These are phyloP conservation scores for Picea sitchensis DNA, from an alignment of 75 land plant species.

Conservation along the genomic window DNA sequence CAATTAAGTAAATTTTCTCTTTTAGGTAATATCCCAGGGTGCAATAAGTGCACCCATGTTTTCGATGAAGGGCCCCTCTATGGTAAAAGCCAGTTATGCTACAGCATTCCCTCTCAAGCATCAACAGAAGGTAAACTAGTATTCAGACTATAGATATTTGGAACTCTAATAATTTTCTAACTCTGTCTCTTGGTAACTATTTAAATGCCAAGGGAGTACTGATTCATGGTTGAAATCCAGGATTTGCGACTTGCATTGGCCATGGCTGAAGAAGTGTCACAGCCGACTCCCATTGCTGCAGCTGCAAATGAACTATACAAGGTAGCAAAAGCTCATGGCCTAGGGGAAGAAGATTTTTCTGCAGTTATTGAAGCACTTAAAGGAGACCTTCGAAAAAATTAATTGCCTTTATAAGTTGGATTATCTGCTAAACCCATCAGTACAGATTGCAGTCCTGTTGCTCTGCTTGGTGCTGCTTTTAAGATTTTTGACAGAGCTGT, in stretches of 20 bases:
- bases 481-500: background rate
- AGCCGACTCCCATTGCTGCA: slow-evolving; percentile 82
- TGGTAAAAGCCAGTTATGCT: slow-evolving; percentile 64
- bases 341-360: slow-evolving; percentile 84
- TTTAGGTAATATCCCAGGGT: slow-evolving; percentile 71
- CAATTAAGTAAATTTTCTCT: background rate
- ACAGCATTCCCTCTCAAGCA: slow-evolving; percentile 95
- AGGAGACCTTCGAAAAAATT: slow-evolving; percentile 13
- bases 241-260: slow-evolving; percentile 83
- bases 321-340: slow-evolving; percentile 63
- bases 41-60: slow-evolving; percentile 87
- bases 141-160: background rate
- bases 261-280: slow-evolving; percentile 71
- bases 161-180: slow-evolving; percentile 1
- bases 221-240: slow-evolving; percentile 17
- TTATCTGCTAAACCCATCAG: background rate
- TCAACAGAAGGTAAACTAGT: slow-evolving; percentile 68
- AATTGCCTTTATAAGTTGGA: background rate
- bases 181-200: background rate
- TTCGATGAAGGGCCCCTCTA: slow-evolving; percentile 84
- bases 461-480: background rate
- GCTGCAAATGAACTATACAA: slow-evolving; percentile 89
- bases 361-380: slow-evolving; percentile 75
- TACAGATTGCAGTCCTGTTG: background rate
- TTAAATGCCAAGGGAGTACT: background rate